Conservation (phyloP, 768 basidiomycete species). For the Tylopilus rubrobrunneus region DNA sequence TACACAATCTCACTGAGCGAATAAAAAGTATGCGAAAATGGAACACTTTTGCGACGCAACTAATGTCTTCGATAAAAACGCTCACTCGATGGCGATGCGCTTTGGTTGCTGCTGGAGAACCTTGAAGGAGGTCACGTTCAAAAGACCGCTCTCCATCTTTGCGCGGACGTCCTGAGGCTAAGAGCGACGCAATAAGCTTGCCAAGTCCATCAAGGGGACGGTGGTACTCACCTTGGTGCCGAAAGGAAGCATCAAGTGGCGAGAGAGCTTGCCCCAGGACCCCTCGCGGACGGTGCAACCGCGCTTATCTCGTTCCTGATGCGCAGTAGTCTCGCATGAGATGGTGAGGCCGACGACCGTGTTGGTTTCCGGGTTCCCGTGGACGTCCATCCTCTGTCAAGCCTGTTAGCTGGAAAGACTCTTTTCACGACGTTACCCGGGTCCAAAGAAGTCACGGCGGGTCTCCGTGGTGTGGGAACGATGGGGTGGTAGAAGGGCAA, state of each 20-base stretch:
- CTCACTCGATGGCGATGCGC: slow-evolving; percentile 36
- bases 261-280: slow-evolving; percentile 44
- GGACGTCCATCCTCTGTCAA: slow-evolving; percentile 45
- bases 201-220: neutral
- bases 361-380: slow-evolving; percentile 45
- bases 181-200: neutral
- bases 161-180: slow-evolving; percentile 38
- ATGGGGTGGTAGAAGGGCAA: slow-evolving; percentile 19
- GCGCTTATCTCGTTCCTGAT: slow-evolving; percentile 31
- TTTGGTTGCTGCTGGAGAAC: slow-evolving; percentile 37
- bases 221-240: slow-evolving; percentile 41
- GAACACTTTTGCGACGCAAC: too few species aligned
- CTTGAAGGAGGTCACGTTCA: slow-evolving; percentile 54
- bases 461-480: slow-evolving; percentile 3
- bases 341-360: slow-evolving; percentile 50
- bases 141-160: slow-evolving; percentile 46
- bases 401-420: neutral
- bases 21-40: too few species aligned
- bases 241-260: slow-evolving; percentile 44
- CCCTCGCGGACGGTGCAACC: slow-evolving; percentile 42
- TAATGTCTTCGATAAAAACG: neutral
- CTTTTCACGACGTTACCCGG: slow-evolving; percentile 23
- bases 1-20: too few species aligned
- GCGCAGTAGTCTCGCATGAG: slow-evolving; percentile 43
- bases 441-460: slow-evolving; percentile 23